Evolutionary conservation across 805 yeast genomes (phyloP).

Genomic region (Wickerhamomyces chambardii): DNA sequence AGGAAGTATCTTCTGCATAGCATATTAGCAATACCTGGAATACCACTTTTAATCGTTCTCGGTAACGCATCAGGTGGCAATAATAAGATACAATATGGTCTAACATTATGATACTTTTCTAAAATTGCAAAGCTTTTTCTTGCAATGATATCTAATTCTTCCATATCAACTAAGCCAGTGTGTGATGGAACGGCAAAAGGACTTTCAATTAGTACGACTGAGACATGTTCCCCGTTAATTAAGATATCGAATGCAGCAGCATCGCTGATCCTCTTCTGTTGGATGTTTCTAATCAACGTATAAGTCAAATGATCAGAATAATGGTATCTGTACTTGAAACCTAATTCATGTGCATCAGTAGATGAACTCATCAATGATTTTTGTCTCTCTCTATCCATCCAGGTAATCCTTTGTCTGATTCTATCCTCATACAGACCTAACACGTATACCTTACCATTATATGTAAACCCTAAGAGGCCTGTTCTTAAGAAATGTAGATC

Average conservation of each 20-base stretch:
- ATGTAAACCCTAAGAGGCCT: conserved; percentile 82
- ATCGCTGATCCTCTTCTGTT: conserved; percentile 63
- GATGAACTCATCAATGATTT: too few relatives aligned
- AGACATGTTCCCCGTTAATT: conserved; percentile 65
- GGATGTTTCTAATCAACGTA: conserved; percentile 70
- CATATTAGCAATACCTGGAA: conserved; percentile 89
- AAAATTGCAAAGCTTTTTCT: conserved; percentile 34
- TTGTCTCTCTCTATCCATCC: conserved; percentile 44
- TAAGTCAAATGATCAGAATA: conserved; percentile 84
- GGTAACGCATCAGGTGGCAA: conserved; percentile 80
- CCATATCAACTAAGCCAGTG: conserved; percentile 22
- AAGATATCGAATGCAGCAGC: conserved; percentile 86
- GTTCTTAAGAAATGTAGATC: conserved; percentile 83
- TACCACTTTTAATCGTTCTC: conserved; percentile 74
- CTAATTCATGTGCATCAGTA: not conserved
- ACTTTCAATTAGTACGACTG: conserved; percentile 82
- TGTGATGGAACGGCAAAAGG: conserved; percentile 31
- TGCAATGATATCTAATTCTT: conserved; percentile 40
- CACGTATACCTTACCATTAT: conserved; percentile 80
- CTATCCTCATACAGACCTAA: conserved; percentile 90
- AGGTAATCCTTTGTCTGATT: conserved; percentile 65
- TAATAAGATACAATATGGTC: conserved; percentile 74
- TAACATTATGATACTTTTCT: conserved; percentile 55
- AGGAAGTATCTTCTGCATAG: conserved; percentile 68
- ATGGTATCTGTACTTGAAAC: conserved; percentile 45